Percentiles rank a stretch among this genome's conserved stretches.
Evolutionary conservation across 2,329 filamentous ascomycete species (phyloP).

Genomic region (Penicillium oxalicum): DNA sequence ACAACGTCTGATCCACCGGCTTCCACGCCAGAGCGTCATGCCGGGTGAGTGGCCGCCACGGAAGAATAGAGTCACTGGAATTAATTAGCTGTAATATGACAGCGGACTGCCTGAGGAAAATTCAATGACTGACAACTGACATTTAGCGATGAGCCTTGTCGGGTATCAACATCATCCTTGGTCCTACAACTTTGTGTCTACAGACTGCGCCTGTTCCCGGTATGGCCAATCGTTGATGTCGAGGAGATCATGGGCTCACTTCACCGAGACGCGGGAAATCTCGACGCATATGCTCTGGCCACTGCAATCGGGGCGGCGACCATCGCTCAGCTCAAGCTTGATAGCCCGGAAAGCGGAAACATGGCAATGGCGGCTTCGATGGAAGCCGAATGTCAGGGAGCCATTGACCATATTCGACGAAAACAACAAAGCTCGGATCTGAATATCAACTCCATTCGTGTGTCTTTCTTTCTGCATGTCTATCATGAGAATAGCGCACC

Average conservation of each 20-base stretch:
- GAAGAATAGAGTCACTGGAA: neutral
- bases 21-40: neutral
- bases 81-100: neutral
- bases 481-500: neutral
- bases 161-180: neutral
- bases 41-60: neutral
- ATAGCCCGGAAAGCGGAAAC: neutral
- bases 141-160: neutral
- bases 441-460: neutral
- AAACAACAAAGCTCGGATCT: neutral
- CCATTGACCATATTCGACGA: neutral
- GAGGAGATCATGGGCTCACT: neutral
- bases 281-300: neutral
- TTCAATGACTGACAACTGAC: neutral
- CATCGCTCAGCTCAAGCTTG: constrained; percentile 1
- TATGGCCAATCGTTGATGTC: constrained; percentile 1
- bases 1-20: neutral
- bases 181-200: neutral
- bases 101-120: neutral
- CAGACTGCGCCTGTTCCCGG: neutral
- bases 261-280: neutral
- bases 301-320: neutral
- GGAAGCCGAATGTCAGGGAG: neutral
- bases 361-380: neutral
- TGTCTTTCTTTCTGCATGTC: constrained; percentile 1